Conservation (phyloP, 2,329 filamentous ascomycete species). For the Pseudohalonectria lignicola region DNA sequence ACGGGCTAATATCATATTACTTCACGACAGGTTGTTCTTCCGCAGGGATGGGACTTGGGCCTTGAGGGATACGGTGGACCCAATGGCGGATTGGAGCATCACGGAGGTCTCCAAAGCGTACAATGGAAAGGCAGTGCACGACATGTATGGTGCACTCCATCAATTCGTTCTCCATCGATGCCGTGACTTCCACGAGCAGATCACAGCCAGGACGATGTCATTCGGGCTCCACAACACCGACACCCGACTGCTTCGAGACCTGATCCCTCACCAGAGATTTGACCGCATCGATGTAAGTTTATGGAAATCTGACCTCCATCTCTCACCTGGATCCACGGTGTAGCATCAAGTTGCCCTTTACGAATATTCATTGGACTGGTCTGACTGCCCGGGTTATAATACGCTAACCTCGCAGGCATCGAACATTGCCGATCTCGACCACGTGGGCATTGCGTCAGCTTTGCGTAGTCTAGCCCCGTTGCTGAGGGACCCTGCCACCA, state of each 20-base stretch:
- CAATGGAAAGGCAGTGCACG: background rate
- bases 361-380: too few relatives aligned
- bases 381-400: too few relatives aligned
- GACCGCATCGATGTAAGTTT: slow-evolving; percentile 1
- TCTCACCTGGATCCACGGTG: too few relatives aligned
- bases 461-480: background rate
- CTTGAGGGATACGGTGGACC: background rate
- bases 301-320: background rate
- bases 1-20: too few relatives aligned
- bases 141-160: slow-evolving; percentile 1
- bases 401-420: background rate
- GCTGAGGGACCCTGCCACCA: background rate
- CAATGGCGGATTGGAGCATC: background rate
- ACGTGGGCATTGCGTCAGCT: background rate
- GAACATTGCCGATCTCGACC: background rate
- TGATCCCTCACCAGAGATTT: background rate
- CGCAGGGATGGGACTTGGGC: too few relatives aligned
- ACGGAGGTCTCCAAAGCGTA: background rate
- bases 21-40: too few relatives aligned
- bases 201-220: background rate
- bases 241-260: background rate
- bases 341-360: too few relatives aligned
- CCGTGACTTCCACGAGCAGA: background rate
- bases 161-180: background rate
- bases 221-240: background rate